Conservation (phyloP, 192 early-diverging fungal species). For the Gamsiella multidivaricata region DNA sequence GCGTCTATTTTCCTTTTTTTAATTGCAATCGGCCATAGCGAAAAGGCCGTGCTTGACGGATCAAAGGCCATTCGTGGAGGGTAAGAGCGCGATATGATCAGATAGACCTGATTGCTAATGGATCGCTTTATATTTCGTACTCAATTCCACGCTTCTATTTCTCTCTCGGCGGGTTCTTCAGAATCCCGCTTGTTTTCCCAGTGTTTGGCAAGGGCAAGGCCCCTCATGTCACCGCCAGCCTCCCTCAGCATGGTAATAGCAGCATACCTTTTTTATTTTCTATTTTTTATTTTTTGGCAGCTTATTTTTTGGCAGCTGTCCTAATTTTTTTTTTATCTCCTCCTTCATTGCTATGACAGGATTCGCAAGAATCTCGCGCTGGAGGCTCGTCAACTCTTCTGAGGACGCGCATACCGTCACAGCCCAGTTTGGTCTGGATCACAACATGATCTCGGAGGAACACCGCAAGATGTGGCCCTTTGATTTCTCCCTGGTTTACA, state of each 20-base stretch:
- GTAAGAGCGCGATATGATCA: no score
- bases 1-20: not conserved
- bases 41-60: conserved; percentile 83
- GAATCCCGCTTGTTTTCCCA: conserved; percentile 82
- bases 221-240: conserved; percentile 50
- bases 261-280: no score
- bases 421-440: conserved; percentile 59
- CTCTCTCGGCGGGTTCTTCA: not conserved
- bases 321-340: not conserved
- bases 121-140: not conserved
- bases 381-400: conserved; percentile 43
- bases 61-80: conserved; percentile 94
- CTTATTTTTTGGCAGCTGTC: not conserved
- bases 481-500: conserved; percentile 82
- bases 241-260: conserved; percentile 77
- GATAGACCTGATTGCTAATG: no score
- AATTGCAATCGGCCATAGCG: conserved; percentile 60
- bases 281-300: not conserved
- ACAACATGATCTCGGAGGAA: conserved; percentile 64
- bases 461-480: conserved; percentile 72
- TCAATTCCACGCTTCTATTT: not conserved
- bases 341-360: conserved; percentile 8
- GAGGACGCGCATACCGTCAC: conserved; percentile 22
- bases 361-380: conserved; percentile 34
- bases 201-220: conserved; percentile 74